A percentile compares a stretch with the other conserved stretches of the same genome.
phyloP scores from a whole-genome alignment of 1,284 basidiomycete genomes.

The Thecaphora frezii region DNA sequence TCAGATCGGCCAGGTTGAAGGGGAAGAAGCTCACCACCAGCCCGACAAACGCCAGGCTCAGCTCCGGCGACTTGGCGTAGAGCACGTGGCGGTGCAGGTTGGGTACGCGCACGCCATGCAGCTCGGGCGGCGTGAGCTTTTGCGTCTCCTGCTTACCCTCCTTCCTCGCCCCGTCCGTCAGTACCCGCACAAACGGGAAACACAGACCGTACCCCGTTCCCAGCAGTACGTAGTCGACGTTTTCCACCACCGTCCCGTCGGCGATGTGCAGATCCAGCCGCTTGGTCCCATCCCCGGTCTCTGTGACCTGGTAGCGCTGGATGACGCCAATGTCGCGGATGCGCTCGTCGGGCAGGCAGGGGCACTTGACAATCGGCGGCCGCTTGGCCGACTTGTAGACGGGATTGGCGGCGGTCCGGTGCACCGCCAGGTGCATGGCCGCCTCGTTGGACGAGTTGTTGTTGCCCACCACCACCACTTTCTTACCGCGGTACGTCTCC shows the following conservation, averaged over 20 bases:
- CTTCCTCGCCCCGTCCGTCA: slow-evolving; percentile 16
- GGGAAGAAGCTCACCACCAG: slow-evolving; percentile 34
- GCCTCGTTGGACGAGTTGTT: slow-evolving; percentile 50
- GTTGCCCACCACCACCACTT: slow-evolving; percentile 49
- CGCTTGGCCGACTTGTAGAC: slow-evolving; percentile 28
- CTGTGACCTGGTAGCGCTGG: slow-evolving; percentile 10
- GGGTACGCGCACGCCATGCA: slow-evolving; percentile 19
- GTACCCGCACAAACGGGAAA: slow-evolving; percentile 36
- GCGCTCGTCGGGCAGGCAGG: slow-evolving; percentile 34
- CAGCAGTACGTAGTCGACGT: slow-evolving; percentile 39
- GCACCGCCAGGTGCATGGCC: slow-evolving; percentile 40
- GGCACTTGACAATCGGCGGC: slow-evolving; percentile 26
- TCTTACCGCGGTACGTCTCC: slow-evolving; percentile 18
- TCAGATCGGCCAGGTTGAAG: slow-evolving; percentile 31
- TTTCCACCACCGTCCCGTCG: slow-evolving; percentile 26
- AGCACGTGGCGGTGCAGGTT: slow-evolving; percentile 31
- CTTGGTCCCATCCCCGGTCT: too few relatives aligned
- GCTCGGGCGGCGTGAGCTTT: slow-evolving; percentile 9
- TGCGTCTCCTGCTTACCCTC: slow-evolving; percentile 2
- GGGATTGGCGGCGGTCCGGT: slow-evolving; percentile 18
- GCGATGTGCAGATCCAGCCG: slow-evolving; percentile 29
- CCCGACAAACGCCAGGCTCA: slow-evolving; percentile 35
- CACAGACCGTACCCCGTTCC: slow-evolving; percentile 38
- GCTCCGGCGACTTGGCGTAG: slow-evolving; percentile 10
- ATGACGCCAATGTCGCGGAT: slow-evolving; percentile 45